phyloP scores from a whole-genome alignment of 164 flowering plant species.

The Aristolochia contorta region DNA sequence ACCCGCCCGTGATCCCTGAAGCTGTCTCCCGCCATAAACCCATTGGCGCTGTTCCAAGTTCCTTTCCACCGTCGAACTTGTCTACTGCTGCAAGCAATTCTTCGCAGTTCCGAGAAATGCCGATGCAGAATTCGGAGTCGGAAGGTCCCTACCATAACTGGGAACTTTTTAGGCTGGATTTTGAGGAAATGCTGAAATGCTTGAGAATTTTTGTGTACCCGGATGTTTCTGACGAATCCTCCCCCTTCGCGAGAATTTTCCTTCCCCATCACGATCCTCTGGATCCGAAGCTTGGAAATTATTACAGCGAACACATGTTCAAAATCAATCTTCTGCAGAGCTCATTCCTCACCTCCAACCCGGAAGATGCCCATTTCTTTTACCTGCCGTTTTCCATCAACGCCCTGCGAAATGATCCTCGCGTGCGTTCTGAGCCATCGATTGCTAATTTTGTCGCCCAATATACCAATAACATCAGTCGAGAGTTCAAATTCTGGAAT shows the following conservation, averaged over 20 bases:
- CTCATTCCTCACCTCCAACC: conserved; percentile 23
- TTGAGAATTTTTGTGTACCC: conserved; percentile 47
- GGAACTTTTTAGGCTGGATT: conserved; percentile 29
- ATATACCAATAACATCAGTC: conserved; percentile 26
- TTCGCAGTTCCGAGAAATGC: too few species aligned
- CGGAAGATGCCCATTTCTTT: conserved; percentile 37
- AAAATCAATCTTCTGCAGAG: conserved; percentile 36
- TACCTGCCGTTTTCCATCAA: conserved; percentile 54
- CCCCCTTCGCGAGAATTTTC: conserved; percentile 26
- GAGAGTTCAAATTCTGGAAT: conserved; percentile 36
- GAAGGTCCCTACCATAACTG: conserved; percentile 23
- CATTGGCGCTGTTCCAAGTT: too few species aligned
- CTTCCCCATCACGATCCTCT: conserved; percentile 32
- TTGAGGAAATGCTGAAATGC: conserved; percentile 26
- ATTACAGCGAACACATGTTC: conserved; percentile 54
- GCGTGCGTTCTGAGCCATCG: conserved; percentile 27
- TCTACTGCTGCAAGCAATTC: too few species aligned
- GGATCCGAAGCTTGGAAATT: conserved; percentile 38
- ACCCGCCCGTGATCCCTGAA: too few species aligned
- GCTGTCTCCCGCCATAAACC: too few species aligned
- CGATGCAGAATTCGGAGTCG: too few species aligned
- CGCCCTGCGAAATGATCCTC: conserved; percentile 29
- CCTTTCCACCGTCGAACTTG: too few species aligned
- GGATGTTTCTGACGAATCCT: conserved; percentile 10
- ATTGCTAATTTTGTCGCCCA: conserved; percentile 33